Conservation (phyloP, 352 stramenopile genomes). For the Globisporangium paroecandrum region DNA sequence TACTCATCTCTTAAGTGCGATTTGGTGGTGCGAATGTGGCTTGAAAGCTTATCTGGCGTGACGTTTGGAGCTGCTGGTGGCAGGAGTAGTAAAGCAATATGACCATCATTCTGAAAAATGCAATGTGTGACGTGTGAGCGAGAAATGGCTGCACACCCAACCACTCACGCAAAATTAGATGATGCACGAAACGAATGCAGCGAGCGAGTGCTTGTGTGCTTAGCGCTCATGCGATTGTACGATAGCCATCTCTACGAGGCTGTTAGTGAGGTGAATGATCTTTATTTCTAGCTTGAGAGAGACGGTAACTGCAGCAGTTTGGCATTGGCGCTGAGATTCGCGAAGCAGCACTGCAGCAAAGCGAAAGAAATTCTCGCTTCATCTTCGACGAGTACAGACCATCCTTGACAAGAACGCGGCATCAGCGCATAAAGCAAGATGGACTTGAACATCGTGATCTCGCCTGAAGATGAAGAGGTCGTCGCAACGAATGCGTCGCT, state of each 20-base stretch:
- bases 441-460: slow-evolving; percentile 39
- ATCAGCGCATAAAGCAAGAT: slow-evolving; percentile 20
- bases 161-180: background rate
- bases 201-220: background rate
- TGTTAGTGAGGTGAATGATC: background rate
- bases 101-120: slow-evolving; percentile 11
- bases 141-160: background rate
- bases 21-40: slow-evolving; percentile 14
- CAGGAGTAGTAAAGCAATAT: slow-evolving; percentile 4
- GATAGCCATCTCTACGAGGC: background rate
- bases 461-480: slow-evolving; percentile 28
- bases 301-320: slow-evolving; percentile 12
- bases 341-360: slow-evolving; percentile 8
- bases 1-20: slow-evolving; percentile 26
- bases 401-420: slow-evolving; percentile 1
- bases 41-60: background rate
- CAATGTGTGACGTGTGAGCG: slow-evolving; percentile 39
- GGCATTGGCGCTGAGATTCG: background rate
- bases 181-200: slow-evolving; percentile 7
- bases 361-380: background rate
- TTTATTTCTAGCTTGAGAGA: slow-evolving; percentile 8
- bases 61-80: slow-evolving; percentile 17
- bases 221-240: background rate
- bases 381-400: background rate
- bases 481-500: slow-evolving; percentile 20